Percentiles rank a stretch among this genome's conserved stretches.
Conservation (phyloP, 2,329 filamentous ascomycete species). For the Cladorrhinum sp. region DNA sequence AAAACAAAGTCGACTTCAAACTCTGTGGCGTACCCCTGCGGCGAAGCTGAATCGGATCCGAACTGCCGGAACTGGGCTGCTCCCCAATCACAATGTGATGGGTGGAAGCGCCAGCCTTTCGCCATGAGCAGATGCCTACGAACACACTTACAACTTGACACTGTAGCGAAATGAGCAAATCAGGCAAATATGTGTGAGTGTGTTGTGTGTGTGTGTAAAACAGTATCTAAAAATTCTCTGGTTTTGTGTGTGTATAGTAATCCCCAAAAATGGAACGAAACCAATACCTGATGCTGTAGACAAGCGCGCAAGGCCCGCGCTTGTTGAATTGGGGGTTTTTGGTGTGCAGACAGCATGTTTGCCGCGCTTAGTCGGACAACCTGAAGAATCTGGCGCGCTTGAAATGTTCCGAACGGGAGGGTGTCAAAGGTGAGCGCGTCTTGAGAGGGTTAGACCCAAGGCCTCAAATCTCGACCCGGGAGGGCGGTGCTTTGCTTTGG, state of each 20-base stretch:
- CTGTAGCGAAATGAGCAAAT: not conserved
- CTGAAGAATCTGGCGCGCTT: not conserved
- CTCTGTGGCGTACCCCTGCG: not conserved
- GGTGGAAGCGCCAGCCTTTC: not conserved
- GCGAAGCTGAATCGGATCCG: not conserved
- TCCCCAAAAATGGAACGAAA: too few species aligned
- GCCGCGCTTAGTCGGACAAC: not conserved
- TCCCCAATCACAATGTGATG: not conserved
- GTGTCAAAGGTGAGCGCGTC: not conserved
- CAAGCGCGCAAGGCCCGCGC: too few species aligned
- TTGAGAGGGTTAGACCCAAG: not conserved
- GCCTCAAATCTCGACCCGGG: not conserved
- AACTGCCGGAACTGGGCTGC: not conserved
- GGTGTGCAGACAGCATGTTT: not conserved
- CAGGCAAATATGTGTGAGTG: not conserved
- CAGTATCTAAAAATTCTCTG: too few species aligned
- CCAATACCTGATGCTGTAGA: too few species aligned
- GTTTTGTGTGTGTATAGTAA: too few species aligned
- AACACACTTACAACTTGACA: not conserved
- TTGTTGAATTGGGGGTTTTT: too few species aligned
- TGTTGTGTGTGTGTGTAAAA: not conserved
- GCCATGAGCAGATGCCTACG: not conserved
- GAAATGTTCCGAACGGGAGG: not conserved
- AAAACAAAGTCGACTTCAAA: not conserved
- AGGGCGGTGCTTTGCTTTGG: not conserved